phyloP scores from a whole-genome alignment of 2,329 filamentous ascomycete genomes.

The Scytalidium lignicola region DNA sequence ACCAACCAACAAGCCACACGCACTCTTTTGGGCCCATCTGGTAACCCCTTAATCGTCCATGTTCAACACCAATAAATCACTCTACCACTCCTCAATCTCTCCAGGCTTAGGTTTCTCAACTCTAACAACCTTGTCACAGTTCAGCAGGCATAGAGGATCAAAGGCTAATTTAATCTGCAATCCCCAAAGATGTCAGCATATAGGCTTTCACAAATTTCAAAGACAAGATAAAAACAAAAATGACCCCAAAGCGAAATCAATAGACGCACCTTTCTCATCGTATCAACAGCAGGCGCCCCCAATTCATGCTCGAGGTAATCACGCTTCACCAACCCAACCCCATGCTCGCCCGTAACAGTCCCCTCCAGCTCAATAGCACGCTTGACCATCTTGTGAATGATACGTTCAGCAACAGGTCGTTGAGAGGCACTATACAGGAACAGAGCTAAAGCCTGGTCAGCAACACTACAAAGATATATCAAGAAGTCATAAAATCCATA shows the following conservation, averaged over 20 bases:
- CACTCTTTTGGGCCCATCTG: too few relatives aligned
- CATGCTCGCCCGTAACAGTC: conserved; percentile 81
- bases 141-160: conserved; percentile 64
- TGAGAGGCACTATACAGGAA: conserved; percentile 63
- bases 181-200: too few relatives aligned
- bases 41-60: not conserved
- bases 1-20: too few relatives aligned
- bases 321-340: conserved; percentile 77
- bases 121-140: conserved; percentile 65
- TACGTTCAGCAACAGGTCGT: conserved; percentile 58
- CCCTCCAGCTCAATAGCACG: conserved; percentile 79
- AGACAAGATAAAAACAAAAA: not conserved
- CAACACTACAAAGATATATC: too few relatives aligned
- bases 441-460: too few relatives aligned
- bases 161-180: conserved; percentile 80
- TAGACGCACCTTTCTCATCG: conserved; percentile 68
- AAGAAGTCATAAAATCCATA: conserved; percentile 17
- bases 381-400: conserved; percentile 83
- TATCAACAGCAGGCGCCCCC: conserved; percentile 67
- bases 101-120: conserved; percentile 50
- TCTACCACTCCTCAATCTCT: conserved; percentile 41
- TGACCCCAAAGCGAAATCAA: too few relatives aligned
- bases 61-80: not conserved
- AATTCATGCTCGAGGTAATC: conserved; percentile 79
- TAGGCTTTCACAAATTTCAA: not conserved